Conservation (phyloP, 352 stramenopile genomes). For the Pilasporangium apinafurcum region DNA sequence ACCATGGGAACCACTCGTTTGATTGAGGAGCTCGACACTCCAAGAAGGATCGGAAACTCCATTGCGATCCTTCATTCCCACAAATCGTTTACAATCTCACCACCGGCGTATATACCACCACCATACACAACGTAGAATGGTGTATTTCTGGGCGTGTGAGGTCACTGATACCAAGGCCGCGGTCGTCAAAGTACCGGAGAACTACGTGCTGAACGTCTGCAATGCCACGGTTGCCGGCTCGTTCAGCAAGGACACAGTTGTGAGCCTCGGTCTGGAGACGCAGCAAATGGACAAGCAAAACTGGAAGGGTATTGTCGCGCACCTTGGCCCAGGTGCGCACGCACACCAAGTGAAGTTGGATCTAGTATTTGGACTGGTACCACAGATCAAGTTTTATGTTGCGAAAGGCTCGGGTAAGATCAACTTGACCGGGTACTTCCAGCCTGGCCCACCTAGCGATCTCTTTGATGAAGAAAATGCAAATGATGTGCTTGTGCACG, state of each 20-base stretch:
- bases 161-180: constrained; percentile 53
- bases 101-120: too few relatives aligned
- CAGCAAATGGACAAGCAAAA: constrained; percentile 48
- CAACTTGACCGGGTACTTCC: constrained; percentile 81
- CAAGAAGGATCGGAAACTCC: too few relatives aligned
- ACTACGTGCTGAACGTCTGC: constrained; percentile 59
- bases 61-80: too few relatives aligned
- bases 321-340: constrained; percentile 35
- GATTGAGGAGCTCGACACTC: too few relatives aligned
- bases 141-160: constrained; percentile 51
- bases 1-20: too few relatives aligned
- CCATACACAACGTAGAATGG: too few relatives aligned
- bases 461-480: constrained; percentile 20
- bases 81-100: too few relatives aligned
- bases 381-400: constrained; percentile 76
- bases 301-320: constrained; percentile 64
- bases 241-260: constrained; percentile 10
- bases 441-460: constrained; percentile 44
- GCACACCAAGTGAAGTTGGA: constrained; percentile 72
- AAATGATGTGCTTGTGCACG: constrained; percentile 2
- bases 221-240: constrained; percentile 32
- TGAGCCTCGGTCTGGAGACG: constrained; percentile 56
- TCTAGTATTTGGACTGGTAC: constrained; percentile 49
- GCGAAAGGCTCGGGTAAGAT: constrained; percentile 47
- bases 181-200: constrained; percentile 39